These are phyloP conservation scores for Rhodotorula sphaerocarpa DNA, from an alignment of 768 basidiomycete species.

Conservation along the genomic window DNA sequence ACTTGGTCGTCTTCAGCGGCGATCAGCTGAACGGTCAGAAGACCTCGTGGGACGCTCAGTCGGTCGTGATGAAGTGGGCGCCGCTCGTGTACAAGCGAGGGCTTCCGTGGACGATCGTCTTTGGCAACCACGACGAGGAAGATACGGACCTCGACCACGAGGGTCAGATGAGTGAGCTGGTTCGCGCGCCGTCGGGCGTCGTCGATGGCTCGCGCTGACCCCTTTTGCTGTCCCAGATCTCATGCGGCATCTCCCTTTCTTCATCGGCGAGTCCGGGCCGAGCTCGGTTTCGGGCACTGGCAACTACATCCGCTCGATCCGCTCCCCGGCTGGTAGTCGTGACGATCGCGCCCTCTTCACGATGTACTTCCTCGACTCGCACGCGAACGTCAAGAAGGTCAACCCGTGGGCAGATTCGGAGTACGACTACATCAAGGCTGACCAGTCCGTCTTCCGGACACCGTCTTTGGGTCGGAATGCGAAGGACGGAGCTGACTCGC, in stretches of 20 bases:
- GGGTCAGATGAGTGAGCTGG: conserved; percentile 53
- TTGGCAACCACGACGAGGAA: conserved; percentile 90
- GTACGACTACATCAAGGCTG: conserved; percentile 38
- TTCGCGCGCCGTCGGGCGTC: not conserved
- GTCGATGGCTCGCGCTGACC: not conserved
- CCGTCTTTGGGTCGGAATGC: not conserved
- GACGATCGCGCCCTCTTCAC: conserved; percentile 32
- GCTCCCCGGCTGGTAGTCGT: conserved; percentile 6
- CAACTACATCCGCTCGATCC: conserved; percentile 55
- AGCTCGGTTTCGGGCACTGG: conserved; percentile 78
- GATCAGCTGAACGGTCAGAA: conserved; percentile 90
- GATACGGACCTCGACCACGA: conserved; percentile 52
- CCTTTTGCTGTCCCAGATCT: conserved; percentile 3
- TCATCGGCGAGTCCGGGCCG: conserved; percentile 69
- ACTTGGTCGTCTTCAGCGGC: conserved; percentile 82
- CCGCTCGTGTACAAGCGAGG: conserved; percentile 61
- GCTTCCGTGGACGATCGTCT: conserved; percentile 84
- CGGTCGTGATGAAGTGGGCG: conserved; percentile 81
- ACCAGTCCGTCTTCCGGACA: conserved; percentile 27
- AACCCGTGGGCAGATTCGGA: conserved; percentile 15
- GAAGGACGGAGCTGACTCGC: not conserved
- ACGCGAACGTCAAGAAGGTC: conserved; percentile 19
- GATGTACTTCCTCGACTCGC: conserved; percentile 40
- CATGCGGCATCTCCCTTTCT: conserved; percentile 76
- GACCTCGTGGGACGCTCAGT: conserved; percentile 79